Base-by-base conservation (phyloP, 2,329 filamentous ascomycete species). In the Parastagonospora nodorum region DNA sequence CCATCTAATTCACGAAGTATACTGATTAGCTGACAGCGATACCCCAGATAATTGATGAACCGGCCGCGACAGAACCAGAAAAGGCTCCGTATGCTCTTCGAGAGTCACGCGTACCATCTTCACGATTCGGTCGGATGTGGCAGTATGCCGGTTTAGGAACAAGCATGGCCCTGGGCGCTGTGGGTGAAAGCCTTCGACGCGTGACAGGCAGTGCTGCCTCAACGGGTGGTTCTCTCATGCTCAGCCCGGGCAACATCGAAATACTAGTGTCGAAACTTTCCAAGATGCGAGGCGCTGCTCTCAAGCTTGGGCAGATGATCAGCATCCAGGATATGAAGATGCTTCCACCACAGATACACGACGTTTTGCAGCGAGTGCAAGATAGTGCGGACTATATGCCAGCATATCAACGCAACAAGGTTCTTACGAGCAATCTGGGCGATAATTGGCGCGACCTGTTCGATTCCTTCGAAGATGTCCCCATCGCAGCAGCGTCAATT, bases 341-440 rank as follows among this genome's bases (percentile, higher is more conserved):
- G 86, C 83, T 99, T 8, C 94, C 94, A 0, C 84, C 84, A 0
- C 85, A 90, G 1, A 92, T 99, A 42, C 90, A 95, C 60, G 84
- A 93, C 66, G 91, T 99, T 1, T 78, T 99, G 10, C 92, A 96
- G 70, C 87, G 95, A 5, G 94, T 99, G 0, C 94, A 99, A 71
- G 94, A 99, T 72, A 88, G 90, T 49, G 94, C 94, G 33, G 93
- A 99, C 74, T 99, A 97, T 74, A 99, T 99, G 94, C 94, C 94
- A 0, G 84, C 90, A 2, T 96, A 87, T 72, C 94, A 99, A 73
- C 88, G 94, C 9, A 87, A 99, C 71, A 86, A 88, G 52, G 93
- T 99, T 0, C 82, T 99, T 6, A 74, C 79, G 0, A 80, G 83
- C 5, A 96, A 96, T 64, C 82, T 99, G 0, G 94, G 94, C 0